A percentile compares a stretch with the other conserved stretches of the same genome.
Conservation (phyloP, 495 filamentous ascomycete genomes). For the Beverwykella pulmonaria region DNA sequence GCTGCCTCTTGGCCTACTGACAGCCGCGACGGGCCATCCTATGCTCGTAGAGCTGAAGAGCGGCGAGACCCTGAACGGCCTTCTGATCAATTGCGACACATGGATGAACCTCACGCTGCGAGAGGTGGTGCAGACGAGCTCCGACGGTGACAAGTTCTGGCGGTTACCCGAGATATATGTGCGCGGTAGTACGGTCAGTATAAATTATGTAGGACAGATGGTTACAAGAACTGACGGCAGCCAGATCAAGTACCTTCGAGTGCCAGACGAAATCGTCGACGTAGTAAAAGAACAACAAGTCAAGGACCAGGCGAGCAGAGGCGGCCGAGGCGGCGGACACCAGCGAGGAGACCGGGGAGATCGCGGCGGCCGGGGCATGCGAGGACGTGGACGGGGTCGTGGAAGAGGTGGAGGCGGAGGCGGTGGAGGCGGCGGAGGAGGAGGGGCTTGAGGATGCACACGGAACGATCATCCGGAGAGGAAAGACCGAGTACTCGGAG, state of each 20-base stretch:
- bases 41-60: conserved; percentile 99
- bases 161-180: conserved; percentile 92
- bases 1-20: conserved; percentile 91
- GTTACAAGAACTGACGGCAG: conserved; percentile 3
- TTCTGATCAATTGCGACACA: conserved; percentile 92
- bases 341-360: conserved; percentile 32
- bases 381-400: conserved; percentile 59
- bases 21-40: conserved; percentile 93
- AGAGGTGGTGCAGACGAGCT: conserved; percentile 96
- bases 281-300: conserved; percentile 85
- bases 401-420: conserved; percentile 41
- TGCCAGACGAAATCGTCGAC: conserved; percentile 94
- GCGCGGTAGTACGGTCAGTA: conserved; percentile 87
- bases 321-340: conserved; percentile 57
- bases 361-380: conserved; percentile 64
- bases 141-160: conserved; percentile 92
- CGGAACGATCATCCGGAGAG: neutral
- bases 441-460: neutral
- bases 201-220: neutral
- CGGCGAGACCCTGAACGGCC: conserved; percentile 95
- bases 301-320: conserved; percentile 55
- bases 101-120: conserved; percentile 99
- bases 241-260: conserved; percentile 97
- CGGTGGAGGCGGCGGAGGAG: conserved; percentile 27
- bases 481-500: too few species aligned